Percentiles rank a stretch among this genome's conserved stretches.
phyloP scores from a whole-genome alignment of 495 filamentous ascomycete genomes.

The Lindgomyces ingoldianus region DNA sequence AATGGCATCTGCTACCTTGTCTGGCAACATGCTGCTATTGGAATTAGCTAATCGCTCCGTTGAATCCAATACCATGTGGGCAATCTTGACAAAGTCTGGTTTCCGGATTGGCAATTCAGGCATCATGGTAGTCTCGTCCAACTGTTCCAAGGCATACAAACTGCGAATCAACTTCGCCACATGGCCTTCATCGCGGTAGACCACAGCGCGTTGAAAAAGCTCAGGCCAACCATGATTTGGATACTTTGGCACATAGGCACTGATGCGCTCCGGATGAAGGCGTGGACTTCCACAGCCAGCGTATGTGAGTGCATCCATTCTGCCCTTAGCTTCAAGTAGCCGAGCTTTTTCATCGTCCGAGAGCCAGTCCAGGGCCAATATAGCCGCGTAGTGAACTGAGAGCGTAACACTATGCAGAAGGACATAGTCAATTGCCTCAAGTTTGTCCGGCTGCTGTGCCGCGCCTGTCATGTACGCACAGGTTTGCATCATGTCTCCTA shows the following conservation, averaged over 20 bases:
- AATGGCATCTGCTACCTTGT: slow-evolving; percentile 1
- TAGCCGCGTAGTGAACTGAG: neutral
- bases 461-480: neutral
- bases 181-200: slow-evolving; percentile 7
- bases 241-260: neutral
- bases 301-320: slow-evolving; percentile 1
- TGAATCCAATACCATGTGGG: slow-evolving; percentile 1
- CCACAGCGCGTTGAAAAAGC: neutral
- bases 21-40: neutral
- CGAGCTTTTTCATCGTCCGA: slow-evolving; percentile 1
- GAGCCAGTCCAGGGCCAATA: neutral
- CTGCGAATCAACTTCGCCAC: neutral
- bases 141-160: neutral
- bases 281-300: neutral
- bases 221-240: neutral
- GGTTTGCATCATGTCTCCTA: neutral
- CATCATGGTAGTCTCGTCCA: neutral
- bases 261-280: neutral
- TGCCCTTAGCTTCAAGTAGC: neutral
- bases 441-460: neutral
- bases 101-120: neutral
- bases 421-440: neutral
- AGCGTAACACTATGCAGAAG: slow-evolving; percentile 7
- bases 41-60: neutral
- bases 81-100: slow-evolving; percentile 1